phyloP scores from a whole-genome alignment of 1,284 basidiomycete genomes.

The Pseudozyma tsukubaensis region DNA sequence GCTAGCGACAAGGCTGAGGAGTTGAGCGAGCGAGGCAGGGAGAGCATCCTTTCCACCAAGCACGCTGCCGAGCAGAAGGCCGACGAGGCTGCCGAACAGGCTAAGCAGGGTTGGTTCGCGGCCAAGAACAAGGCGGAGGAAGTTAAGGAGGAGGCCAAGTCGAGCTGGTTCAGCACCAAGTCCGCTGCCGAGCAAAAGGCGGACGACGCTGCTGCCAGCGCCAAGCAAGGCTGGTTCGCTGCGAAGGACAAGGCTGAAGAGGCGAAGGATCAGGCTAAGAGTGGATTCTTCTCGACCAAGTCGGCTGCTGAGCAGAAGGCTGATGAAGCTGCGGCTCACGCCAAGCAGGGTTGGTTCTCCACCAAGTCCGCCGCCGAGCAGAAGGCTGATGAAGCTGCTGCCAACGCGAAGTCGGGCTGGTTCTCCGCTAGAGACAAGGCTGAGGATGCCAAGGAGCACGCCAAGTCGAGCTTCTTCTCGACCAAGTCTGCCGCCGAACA shows the following conservation, averaged over 20 bases:
- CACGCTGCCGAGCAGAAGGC: conserved; percentile 23
- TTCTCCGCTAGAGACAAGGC: conserved; percentile 38
- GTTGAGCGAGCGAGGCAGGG: conserved; percentile 28
- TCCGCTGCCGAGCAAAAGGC: conserved; percentile 39
- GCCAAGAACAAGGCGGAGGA: conserved; percentile 35
- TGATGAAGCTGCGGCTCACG: conserved; percentile 33
- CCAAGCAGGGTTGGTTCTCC: conserved; percentile 42
- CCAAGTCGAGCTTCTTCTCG: conserved; percentile 31
- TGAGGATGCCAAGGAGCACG: conserved; percentile 30
- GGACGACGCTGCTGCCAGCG: conserved; percentile 25
- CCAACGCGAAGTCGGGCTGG: conserved; percentile 30
- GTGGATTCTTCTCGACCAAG: conserved; percentile 29
- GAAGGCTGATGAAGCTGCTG: conserved; percentile 29
- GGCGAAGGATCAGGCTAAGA: conserved; percentile 25
- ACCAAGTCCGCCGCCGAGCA: conserved; percentile 25
- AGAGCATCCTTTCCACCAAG: conserved; percentile 20
- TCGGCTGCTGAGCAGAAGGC: conserved; percentile 23
- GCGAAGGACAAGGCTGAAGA: conserved; percentile 32
- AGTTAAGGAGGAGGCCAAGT: conserved; percentile 21
- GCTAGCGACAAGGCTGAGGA: conserved; percentile 35
- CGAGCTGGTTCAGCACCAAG: conserved; percentile 33
- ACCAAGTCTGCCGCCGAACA: conserved; percentile 31
- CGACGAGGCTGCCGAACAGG: conserved; percentile 11
- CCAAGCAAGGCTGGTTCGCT: conserved; percentile 28
- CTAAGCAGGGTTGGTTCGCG: conserved; percentile 19